Base-by-base conservation (phyloP, 108 stramenopile species). In the Nannochloropsis gaditana region DNA sequence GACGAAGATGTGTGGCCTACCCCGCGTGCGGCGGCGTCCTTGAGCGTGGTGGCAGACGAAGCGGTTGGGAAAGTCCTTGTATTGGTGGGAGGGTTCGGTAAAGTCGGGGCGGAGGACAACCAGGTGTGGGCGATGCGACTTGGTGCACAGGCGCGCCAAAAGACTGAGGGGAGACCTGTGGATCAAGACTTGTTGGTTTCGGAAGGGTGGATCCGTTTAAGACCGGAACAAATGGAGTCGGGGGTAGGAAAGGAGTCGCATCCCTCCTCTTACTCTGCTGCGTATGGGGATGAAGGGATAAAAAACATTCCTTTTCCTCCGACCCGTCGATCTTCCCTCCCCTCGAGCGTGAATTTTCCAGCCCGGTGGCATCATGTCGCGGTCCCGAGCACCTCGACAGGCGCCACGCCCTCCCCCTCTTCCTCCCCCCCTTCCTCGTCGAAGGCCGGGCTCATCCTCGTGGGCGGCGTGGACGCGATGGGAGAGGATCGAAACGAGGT, bases 401-500 rank as follows among this genome's bases (percentile, higher is more conserved):
- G 2, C n/a, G n/a, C n/a, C 3, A 73, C 59, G 3, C 59, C 59
- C 59, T 73, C 59, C n/a, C 59, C 59, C 59, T 73, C 59, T n/a
- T 73, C 59, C n/a, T 73, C 59, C 59, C n/a, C 59, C 5, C 6
- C 3, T 73, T 73, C 59, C 11, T 50, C 47, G 11, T 50, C 47
- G 11, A 73, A 73, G 59, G 59, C 15, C 8, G 59, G 19, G 4
- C n/a, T 73, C 19, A n/a, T 73, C 59, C 15, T 73, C 59, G 59
- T 73, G 2, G 59, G 59, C 15, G 59, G 59, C 19, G 15, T n/a
- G 19, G 59, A 73, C 59, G 59, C 59, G 2, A 73, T 2, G 2
- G 59, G 59, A n/a, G 19, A 73, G n/a, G 59, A 73, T 73, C 59
- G n/a, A 15, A 73, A 73, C 59, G 59, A 73, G 59, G 59, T n/a